These are phyloP conservation scores for Pleurotus sapidus DNA, from an alignment of 768 basidiomycete species.

Conservation along the genomic window DNA sequence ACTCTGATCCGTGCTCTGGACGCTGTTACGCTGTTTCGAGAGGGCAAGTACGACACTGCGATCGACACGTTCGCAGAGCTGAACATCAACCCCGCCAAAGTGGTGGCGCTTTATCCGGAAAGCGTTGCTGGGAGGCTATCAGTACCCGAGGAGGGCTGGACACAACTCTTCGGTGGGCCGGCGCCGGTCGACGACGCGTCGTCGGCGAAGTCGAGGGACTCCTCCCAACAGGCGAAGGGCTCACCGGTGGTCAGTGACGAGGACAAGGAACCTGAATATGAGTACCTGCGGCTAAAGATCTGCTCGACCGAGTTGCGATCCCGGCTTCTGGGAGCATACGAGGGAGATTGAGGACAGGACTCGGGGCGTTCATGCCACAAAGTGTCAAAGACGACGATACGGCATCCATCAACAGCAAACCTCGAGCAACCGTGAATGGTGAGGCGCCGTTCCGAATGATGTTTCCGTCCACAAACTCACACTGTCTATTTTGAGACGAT, in stretches of 20 bases:
- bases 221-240: conserved; percentile 12
- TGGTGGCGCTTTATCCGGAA: conserved; percentile 86
- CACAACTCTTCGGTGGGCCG: conserved; percentile 82
- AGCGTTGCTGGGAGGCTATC: conserved; percentile 76
- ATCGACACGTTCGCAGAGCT: conserved; percentile 87
- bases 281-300: conserved; percentile 15
- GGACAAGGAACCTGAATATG: conserved; percentile 17
- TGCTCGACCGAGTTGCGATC: conserved; percentile 30
- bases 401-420: conserved; percentile 42
- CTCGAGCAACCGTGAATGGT: conserved; percentile 30
- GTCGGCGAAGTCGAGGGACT: conserved; percentile 20
- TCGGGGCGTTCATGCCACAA: conserved; percentile 49
- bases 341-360: conserved; percentile 49
- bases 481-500: conserved; percentile 42
- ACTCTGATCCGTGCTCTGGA: conserved; percentile 68
- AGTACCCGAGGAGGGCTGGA: conserved; percentile 69
- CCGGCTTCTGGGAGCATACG: conserved; percentile 40
- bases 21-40: conserved; percentile 75
- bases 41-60: conserved; percentile 68
- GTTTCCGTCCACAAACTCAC: not conserved
- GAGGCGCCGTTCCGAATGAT: conserved; percentile 7
- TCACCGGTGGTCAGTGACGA: not conserved
- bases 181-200: conserved; percentile 27
- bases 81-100: conserved; percentile 91
- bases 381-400: conserved; percentile 55